Conservation (phyloP, 169 alveolate genomes). For the Miamiensis avidus region DNA sequence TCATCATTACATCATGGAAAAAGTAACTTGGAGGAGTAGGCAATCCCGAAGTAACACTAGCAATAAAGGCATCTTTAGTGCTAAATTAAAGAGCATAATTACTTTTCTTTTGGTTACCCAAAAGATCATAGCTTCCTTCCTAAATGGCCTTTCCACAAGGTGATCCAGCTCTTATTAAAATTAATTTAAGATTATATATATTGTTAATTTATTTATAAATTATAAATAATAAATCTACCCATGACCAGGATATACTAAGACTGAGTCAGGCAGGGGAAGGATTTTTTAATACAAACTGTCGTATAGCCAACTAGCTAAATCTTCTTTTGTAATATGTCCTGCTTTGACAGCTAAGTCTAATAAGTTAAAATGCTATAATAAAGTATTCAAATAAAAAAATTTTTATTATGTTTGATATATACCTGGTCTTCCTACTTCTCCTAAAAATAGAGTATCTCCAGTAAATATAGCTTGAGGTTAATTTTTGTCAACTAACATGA, state of each 20-base stretch:
- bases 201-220: background rate
- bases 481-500: slow-evolving; percentile 19
- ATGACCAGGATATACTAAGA: slow-evolving; percentile 49
- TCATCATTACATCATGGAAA: slow-evolving; percentile 46
- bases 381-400: too few relatives aligned
- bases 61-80: slow-evolving; percentile 30
- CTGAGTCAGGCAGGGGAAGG: slow-evolving; percentile 24
- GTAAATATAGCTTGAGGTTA: slow-evolving; percentile 29
- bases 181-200: too few relatives aligned
- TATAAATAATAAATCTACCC: slow-evolving; percentile 6
- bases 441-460: slow-evolving; percentile 53
- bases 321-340: slow-evolving; percentile 25
- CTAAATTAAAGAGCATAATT: slow-evolving; percentile 35
- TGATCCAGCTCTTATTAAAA: slow-evolving; percentile 32
- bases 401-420: too few relatives aligned
- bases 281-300: slow-evolving; percentile 29
- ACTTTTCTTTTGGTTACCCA: slow-evolving; percentile 35
- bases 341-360: slow-evolving; percentile 43
- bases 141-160: slow-evolving; percentile 51
- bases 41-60: slow-evolving; percentile 8
- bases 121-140: slow-evolving; percentile 34
- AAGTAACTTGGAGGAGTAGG: slow-evolving; percentile 51
- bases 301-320: slow-evolving; percentile 39
- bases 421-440: slow-evolving; percentile 64
- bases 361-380: too few relatives aligned